Conservation (phyloP, 345 rosid genomes). For the Linum lewisii region DNA sequence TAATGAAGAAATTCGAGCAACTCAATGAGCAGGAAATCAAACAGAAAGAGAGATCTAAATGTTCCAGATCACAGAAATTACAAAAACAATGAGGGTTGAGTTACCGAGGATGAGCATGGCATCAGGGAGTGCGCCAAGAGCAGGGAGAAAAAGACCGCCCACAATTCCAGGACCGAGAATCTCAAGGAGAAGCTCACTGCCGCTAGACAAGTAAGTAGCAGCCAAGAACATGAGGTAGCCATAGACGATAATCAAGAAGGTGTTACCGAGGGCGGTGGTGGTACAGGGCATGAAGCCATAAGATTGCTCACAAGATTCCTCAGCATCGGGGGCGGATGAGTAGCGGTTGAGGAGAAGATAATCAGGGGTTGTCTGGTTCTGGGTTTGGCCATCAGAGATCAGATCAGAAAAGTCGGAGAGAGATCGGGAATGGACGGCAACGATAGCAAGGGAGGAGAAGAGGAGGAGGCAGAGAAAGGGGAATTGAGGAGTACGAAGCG, state of each 20-base stretch:
- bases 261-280: conserved; percentile 56
- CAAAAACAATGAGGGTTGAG: too few species aligned
- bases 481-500: not conserved
- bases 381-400: conserved; percentile 45
- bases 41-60: not conserved
- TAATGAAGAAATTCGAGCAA: not conserved
- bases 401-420: conserved; percentile 22
- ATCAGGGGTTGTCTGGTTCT: conserved; percentile 3
- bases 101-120: conserved; percentile 94
- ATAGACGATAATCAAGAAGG: conserved; percentile 65
- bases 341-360: conserved; percentile 1
- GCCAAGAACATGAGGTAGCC: conserved; percentile 74
- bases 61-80: not conserved
- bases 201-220: conserved; percentile 68
- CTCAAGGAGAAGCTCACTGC: conserved; percentile 88
- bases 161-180: conserved; percentile 91
- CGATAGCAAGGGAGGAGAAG: conserved; percentile 16
- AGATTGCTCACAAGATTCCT: conserved; percentile 66
- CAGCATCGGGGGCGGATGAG: conserved; percentile 7
- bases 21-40: not conserved
- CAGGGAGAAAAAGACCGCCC: conserved; percentile 88
- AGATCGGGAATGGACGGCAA: conserved; percentile 33
- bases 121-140: conserved; percentile 93
- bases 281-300: conserved; percentile 97
- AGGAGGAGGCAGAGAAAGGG: conserved; percentile 9